Base-by-base conservation (phyloP, 441 rosid genomes). In the Erysimum pusillum region DNA sequence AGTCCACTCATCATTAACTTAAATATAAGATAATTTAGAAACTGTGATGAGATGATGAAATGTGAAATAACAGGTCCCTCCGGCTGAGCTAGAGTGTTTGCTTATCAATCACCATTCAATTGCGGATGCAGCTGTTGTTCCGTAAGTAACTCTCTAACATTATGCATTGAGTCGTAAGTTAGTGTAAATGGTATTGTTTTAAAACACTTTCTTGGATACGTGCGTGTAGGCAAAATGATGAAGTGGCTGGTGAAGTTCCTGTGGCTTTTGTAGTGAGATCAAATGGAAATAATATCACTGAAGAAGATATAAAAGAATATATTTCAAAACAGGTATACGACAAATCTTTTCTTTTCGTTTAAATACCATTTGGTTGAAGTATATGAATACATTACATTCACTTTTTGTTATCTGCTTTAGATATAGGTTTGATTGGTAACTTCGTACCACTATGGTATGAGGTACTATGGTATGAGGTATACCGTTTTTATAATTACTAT, bases 231-330 rank as follows among this genome's bases (percentile, higher is more conserved):
- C 92, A 87, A 87, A 83, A 80, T 17, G 99, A 94, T 56, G 97
- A 92, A 78, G 92, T 68, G 12, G 97, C 97, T 1, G 99, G 99
- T 4, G 97, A 94, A 82, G 93, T 91, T 41, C 97, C 97, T 0
- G 97, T 94, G 20, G 99, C 99, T 6, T 94, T 91, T 62, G 97
- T 94, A 53, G 97, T 94, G 32, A 80, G 80, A 38, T 84, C 97
- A 11, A 81, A 83, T 25, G 96, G 86, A 4, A 75, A 77, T 18
- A 83, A 88, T 15, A 84, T 91, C 18, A 82, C 83, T 0, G 99
- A 94, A 80, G 90, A 90, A 22, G 83, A 82, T 0, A 77, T 92
- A 0, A 94, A 91, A 83, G 92, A 92, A 44, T 88, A 82, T 85
- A 81, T 94, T 18, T 79, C 98, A 17, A 91, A 87, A 73, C 99